Base-by-base conservation (phyloP, 352 stramenopile species). In the Pythium insidiosum region DNA sequence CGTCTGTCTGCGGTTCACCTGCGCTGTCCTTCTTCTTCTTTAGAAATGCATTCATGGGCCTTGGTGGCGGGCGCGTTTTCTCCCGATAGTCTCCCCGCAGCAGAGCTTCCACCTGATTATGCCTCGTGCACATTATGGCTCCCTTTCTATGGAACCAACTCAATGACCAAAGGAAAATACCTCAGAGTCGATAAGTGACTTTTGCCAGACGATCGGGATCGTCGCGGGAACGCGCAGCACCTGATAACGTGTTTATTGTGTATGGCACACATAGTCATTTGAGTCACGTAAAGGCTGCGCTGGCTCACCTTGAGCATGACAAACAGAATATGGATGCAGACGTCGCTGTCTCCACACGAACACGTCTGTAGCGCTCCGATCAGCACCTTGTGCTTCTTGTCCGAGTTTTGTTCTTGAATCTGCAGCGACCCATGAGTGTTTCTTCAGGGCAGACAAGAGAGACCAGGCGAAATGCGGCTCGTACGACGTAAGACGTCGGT, bases 231-330 rank as follows among this genome's bases (percentile, higher is more conserved):
- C 75, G 21, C 77, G 75, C 18, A 90, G 50, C 11, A 91, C 66
- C 71, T 83, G 25, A 33, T 9, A 33, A n/a, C n/a, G n/a, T n/a
- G n/a, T n/a, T n/a, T 30, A 33, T 33, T 15, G 28, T 33, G 28
- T 33, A 15, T 33, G 28, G 15, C 28, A 33, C 44, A 42, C 7
- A 21, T 9, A 25, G 2, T 30, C 16, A 35, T 18, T 12, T 25
- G 5, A 21, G 1, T n/a, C 19, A 29, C 45, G 5, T 47, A n/a
- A n/a, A n/a, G n/a, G n/a, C n/a, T n/a, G n/a, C n/a, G n/a, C n/a
- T n/a, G n/a, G n/a, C n/a, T n/a, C n/a, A 81, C 72, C 56, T 92
- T 90, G 37, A 93, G 73, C 73, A 93, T 88, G 19, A 93, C 78
- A 42, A 93, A 93, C 25, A 93, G 59, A 12, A 93, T 71, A 47